These are phyloP conservation scores for Claviceps africana DNA, from an alignment of 2,329 filamentous ascomycete genomes.

Conservation along the genomic window DNA sequence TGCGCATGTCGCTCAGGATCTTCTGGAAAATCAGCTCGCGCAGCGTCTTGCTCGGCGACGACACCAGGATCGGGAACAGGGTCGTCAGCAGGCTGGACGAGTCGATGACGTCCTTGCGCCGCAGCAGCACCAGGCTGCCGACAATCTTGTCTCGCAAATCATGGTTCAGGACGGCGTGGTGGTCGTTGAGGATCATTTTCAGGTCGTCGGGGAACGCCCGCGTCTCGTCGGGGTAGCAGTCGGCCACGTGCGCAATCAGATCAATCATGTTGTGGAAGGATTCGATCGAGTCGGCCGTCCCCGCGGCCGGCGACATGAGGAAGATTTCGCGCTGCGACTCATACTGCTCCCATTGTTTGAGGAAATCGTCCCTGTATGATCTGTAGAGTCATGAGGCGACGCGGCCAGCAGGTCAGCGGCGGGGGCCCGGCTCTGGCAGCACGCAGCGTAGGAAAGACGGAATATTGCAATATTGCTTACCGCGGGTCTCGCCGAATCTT, in stretches of 20 bases:
- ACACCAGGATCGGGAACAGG: conserved; percentile 83
- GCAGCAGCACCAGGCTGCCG: conserved; percentile 70
- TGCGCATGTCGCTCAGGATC: conserved; percentile 79
- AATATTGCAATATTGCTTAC: too few relatives aligned
- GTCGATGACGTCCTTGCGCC: conserved; percentile 85
- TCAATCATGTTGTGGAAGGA: conserved; percentile 86
- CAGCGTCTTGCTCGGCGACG: conserved; percentile 83
- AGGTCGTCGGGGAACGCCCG: conserved; percentile 65
- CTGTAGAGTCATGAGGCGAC: too few relatives aligned
- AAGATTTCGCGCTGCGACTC: conserved; percentile 85
- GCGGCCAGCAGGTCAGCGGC: too few relatives aligned
- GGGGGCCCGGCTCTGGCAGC: too few relatives aligned
- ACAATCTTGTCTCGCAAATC: conserved; percentile 92
- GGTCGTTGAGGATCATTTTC: conserved; percentile 62
- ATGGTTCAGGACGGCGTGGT: conserved; percentile 69
- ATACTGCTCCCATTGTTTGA: conserved; percentile 82
- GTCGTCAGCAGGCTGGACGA: conserved; percentile 73
- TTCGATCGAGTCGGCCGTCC: conserved; percentile 63
- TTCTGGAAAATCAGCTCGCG: conserved; percentile 73
- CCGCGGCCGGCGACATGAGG: conserved; percentile 64
- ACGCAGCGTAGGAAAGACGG: too few relatives aligned
- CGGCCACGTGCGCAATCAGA: conserved; percentile 82
- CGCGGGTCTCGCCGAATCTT: conserved; percentile 79
- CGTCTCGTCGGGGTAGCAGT: conserved; percentile 79
- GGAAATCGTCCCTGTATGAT: conserved; percentile 82